Conservation (phyloP, 1,139 yeast genomes). For the Hyphopichia burtonii region DNA sequence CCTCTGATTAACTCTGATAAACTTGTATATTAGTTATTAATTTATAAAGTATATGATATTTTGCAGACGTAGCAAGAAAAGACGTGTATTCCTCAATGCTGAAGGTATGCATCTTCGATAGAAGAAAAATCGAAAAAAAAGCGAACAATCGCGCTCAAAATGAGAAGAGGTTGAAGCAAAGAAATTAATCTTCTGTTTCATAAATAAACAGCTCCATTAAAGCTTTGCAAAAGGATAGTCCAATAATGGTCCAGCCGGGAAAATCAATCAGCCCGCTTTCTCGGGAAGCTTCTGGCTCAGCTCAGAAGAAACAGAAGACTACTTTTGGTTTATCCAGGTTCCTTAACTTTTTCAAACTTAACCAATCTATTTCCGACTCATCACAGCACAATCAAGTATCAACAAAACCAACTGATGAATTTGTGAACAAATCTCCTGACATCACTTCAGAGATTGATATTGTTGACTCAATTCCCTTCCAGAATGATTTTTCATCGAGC, state of each 20-base stretch:
- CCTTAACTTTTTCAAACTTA: slow-evolving; percentile 1
- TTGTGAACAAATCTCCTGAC: neutral
- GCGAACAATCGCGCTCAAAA: neutral
- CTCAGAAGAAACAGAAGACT: neutral
- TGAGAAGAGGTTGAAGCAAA: neutral
- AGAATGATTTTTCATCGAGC: slow-evolving; percentile 23
- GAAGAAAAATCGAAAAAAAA: neutral
- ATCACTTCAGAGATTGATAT: neutral
- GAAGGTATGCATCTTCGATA: neutral
- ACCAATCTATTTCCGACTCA: neutral
- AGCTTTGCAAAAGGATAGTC: neutral
- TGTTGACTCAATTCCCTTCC: slow-evolving; percentile 9
- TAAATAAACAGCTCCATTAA: neutral
- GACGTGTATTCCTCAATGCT: neutral
- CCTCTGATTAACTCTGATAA: no score
- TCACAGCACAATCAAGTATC: neutral
- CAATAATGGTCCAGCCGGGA: neutral
- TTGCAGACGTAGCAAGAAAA: no score
- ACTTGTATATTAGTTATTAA: neutral
- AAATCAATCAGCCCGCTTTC: slow-evolving; percentile 4
- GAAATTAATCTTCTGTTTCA: neutral
- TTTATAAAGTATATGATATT: no score
- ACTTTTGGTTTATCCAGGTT: neutral
- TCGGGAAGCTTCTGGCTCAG: neutral
- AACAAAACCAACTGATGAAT: neutral